Base-by-base conservation (phyloP, 2,329 filamentous ascomycete genomes). In the Lasiodiplodia sp. region DNA sequence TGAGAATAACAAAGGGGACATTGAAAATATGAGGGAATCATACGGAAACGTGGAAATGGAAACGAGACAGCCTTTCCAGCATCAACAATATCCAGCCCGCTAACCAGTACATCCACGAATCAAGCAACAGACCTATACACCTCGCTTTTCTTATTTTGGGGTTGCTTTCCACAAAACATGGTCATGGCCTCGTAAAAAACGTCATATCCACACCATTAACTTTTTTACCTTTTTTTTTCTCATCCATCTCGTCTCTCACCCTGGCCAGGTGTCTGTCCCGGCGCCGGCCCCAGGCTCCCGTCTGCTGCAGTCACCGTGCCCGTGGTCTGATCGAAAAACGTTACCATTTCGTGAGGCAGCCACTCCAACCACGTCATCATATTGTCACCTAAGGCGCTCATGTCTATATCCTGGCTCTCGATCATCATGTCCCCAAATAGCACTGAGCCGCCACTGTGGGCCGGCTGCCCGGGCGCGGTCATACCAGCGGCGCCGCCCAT, bases 331-430 rank as follows among this genome's bases (percentile, higher is more conserved):
- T 64, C 60, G 25, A 38, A 38, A 11, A 52, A 64, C 3, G 44
- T 8, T 5, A 67, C 8, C 37, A 49, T 49, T 11, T 67, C 65
- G n/a, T 49, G 40, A 3, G 91, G 90, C 7, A 93, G 81, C 69
- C 92, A 92, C 73, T 93, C 91, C 12, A 94, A 65, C 90, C 91
- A 94, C 0, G 89, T 88, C 84, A 91, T 88, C 79, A 92, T 87
- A 53, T 92, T 90, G 18, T 88, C 86, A 1, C 88, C 89, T 21
- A 94, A 80, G 4, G 87, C 82, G 28, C 86, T 88, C 83, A 94
- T 91, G 71, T 94, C 91, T 40, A 95, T 88, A 71, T 94, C 91
- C 71, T 92, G 91, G 69, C 88, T 91, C 75, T 93, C 89, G 71
- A 94, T 92, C 70, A 91, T 89, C 80, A 94, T 90, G 69, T 84